Percentiles rank a stretch among this genome's conserved stretches.
These are phyloP conservation scores for Chloromonas sp. DNA, from an alignment of 163 green algal species.

Conservation along the genomic window DNA sequence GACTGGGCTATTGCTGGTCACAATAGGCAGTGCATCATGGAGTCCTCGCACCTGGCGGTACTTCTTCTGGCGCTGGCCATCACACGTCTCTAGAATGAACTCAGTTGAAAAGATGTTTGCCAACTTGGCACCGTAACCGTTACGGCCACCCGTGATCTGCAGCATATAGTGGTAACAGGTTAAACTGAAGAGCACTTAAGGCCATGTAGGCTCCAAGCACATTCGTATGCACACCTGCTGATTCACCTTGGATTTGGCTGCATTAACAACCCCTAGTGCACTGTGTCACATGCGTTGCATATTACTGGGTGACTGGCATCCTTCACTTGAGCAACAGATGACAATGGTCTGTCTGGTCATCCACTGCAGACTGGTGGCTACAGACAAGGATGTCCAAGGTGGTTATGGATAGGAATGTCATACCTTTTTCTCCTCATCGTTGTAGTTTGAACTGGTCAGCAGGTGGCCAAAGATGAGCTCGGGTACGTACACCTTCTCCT, in stretches of 20 bases:
- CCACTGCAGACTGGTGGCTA: no score
- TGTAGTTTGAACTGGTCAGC: conserved; percentile 97
- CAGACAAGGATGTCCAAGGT: no score
- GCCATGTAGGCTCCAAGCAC: no score
- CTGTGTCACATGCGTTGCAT: no score
- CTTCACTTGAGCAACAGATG: no score
- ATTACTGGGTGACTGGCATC: no score
- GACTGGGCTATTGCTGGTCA: no score
- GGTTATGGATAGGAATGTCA: background rate
- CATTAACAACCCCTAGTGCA: no score
- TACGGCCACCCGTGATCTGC: conserved; percentile 91
- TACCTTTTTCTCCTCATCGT: conserved; percentile 97
- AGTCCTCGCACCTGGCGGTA: conserved; percentile 63
- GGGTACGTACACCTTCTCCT: conserved; percentile 91
- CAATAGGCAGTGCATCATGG: no score
- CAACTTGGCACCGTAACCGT: conserved; percentile 98
- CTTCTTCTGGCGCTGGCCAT: conserved; percentile 69
- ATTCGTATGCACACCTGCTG: no score
- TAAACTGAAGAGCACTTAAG: background rate
- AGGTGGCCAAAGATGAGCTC: conserved; percentile 99
- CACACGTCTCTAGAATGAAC: conserved; percentile 95
- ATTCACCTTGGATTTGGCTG: no score
- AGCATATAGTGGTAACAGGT: background rate
- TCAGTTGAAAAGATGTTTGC: conserved; percentile 99
- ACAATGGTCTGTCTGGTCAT: no score